phyloP scores from a whole-genome alignment of 1,139 yeast genomes.

The Kurtzmaniella quercitrusa region DNA sequence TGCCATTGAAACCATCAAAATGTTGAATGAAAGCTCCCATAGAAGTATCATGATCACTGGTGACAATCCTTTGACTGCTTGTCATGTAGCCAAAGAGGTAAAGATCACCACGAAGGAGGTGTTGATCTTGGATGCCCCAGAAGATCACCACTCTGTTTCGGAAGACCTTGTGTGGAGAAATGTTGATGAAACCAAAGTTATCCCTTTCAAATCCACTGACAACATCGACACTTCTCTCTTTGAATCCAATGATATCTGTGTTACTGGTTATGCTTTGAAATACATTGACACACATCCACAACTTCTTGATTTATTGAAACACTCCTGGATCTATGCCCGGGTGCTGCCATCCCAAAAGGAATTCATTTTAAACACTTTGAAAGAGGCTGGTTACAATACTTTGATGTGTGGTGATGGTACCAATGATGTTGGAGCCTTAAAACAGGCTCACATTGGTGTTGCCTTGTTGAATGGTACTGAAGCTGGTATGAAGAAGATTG shows the following conservation, averaged over 20 bases:
- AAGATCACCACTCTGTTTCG: slow-evolving; percentile 51
- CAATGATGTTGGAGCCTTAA: slow-evolving; percentile 97
- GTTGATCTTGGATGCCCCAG: slow-evolving; percentile 83
- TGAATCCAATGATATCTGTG: slow-evolving; percentile 75
- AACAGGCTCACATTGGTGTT: slow-evolving; percentile 97
- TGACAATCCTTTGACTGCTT: slow-evolving; percentile 97
- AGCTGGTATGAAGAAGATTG: slow-evolving; percentile 85
- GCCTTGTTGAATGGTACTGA: slow-evolving; percentile 96
- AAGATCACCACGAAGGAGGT: slow-evolving; percentile 77
- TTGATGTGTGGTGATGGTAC: slow-evolving; percentile 99
- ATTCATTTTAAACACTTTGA: slow-evolving; percentile 76
- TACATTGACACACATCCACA: slow-evolving; percentile 62
- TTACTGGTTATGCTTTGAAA: slow-evolving; percentile 87
- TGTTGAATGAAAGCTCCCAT: slow-evolving; percentile 94
- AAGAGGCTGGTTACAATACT: slow-evolving; percentile 86
- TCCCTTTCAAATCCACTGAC: slow-evolving; percentile 64
- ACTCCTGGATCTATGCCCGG: slow-evolving; percentile 97
- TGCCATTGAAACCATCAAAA: slow-evolving; percentile 83
- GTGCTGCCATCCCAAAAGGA: slow-evolving; percentile 97
- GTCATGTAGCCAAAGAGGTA: slow-evolving; percentile 95
- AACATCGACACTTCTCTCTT: slow-evolving; percentile 57
- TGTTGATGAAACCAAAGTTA: slow-evolving; percentile 68
- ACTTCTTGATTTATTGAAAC: slow-evolving; percentile 68
- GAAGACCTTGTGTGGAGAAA: slow-evolving; percentile 77
- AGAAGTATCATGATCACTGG: slow-evolving; percentile 98